Conservation (phyloP, 176 grass and related monocot genomes). For the Eragrostis nindensis region DNA sequence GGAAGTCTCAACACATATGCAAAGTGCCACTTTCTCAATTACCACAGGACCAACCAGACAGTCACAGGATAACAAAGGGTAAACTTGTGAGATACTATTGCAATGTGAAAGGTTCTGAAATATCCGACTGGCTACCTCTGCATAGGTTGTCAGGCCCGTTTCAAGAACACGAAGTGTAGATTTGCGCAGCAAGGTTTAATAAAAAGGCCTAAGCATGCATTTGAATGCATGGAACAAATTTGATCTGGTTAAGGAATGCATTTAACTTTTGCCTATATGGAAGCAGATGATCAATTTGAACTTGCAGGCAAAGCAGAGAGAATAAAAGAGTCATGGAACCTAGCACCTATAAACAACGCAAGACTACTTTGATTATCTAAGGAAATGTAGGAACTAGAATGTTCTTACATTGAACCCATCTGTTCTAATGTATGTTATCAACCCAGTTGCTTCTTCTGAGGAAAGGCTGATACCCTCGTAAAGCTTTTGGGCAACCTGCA, state of each 20-base stretch:
- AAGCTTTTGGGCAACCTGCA: constrained; percentile 90
- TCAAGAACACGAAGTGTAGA: background rate
- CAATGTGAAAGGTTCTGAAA: background rate
- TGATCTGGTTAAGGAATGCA: constrained; percentile 14
- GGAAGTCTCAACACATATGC: background rate
- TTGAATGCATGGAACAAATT: constrained; percentile 14
- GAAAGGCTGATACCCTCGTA: constrained; percentile 93
- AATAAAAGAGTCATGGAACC: constrained; percentile 1
- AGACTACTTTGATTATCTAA: too few species aligned
- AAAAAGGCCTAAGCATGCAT: background rate
- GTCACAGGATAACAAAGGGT: background rate
- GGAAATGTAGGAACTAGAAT: too few species aligned
- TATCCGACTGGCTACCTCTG: background rate
- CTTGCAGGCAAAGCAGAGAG: background rate
- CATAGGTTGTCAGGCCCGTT: background rate
- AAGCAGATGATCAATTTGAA: background rate
- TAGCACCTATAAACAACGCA: constrained; percentile 25
- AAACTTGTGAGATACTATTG: background rate
- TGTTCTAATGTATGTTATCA: constrained; percentile 98
- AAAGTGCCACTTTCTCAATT: background rate
- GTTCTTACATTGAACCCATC: constrained; percentile 90
- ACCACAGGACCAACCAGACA: background rate
- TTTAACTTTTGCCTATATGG: constrained; percentile 1
- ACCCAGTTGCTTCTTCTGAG: constrained; percentile 80
- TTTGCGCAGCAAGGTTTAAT: constrained; percentile 3